Evolutionary conservation across 2,329 filamentous ascomycete genomes (phyloP).

Genomic region (Harringtonia aguacate): DNA sequence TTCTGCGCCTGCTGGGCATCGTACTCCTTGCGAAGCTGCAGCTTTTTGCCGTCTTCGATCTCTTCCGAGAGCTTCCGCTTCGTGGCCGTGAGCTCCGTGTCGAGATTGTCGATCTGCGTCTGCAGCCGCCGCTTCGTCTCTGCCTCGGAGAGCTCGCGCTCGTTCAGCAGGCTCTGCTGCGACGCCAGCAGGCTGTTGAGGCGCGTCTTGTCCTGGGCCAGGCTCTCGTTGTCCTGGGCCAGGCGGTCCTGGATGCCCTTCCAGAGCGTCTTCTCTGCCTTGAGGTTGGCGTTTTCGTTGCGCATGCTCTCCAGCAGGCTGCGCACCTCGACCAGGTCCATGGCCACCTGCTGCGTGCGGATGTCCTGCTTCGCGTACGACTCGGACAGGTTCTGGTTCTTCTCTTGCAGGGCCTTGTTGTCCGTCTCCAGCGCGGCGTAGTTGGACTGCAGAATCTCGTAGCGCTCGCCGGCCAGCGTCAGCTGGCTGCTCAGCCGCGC

Average conservation of each 20-base stretch:
- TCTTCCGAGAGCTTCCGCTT: constrained; percentile 81
- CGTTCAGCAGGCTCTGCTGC: constrained; percentile 82
- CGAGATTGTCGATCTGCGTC: constrained; percentile 63
- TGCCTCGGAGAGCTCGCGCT: constrained; percentile 74
- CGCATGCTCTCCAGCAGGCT: constrained; percentile 76
- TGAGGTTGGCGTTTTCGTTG: constrained; percentile 84
- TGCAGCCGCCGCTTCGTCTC: constrained; percentile 76
- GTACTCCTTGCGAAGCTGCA: constrained; percentile 75
- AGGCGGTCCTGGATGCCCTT: constrained; percentile 86
- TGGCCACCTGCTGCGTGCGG: constrained; percentile 79
- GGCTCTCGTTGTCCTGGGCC: constrained; percentile 74
- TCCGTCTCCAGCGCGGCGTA: constrained; percentile 75
- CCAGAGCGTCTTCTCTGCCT: constrained; percentile 90
- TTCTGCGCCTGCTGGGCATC: constrained; percentile 82
- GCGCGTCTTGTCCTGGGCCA: constrained; percentile 74
- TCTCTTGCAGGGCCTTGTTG: constrained; percentile 77
- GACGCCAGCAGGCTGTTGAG: constrained; percentile 75
- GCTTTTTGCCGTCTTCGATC: constrained; percentile 73
- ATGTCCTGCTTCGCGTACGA: constrained; percentile 83
- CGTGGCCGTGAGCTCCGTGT: constrained; percentile 64
- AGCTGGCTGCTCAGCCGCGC: constrained; percentile 73
- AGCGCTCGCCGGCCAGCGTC: constrained; percentile 69
- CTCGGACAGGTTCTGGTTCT: constrained; percentile 66
- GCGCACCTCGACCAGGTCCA: constrained; percentile 82
- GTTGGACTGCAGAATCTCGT: constrained; percentile 83